These are phyloP conservation scores for Lecanosticta acicola DNA, from an alignment of 2,329 filamentous ascomycete species.

Conservation along the genomic window DNA sequence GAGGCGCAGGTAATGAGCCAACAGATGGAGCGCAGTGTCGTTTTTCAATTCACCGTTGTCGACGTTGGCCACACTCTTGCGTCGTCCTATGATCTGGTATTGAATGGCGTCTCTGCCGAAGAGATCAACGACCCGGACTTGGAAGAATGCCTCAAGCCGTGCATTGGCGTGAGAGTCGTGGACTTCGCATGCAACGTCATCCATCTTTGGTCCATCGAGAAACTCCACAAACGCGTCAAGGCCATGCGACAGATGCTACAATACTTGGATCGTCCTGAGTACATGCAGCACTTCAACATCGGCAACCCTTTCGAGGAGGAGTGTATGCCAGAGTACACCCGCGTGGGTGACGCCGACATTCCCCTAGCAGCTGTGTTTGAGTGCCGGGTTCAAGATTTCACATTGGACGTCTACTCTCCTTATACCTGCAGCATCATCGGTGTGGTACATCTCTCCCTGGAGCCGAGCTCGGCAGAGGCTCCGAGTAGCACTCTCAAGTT, in stretches of 20 bases:
- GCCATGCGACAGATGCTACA: conserved; percentile 97
- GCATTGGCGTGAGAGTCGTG: conserved; percentile 81
- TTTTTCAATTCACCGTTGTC: conserved; percentile 91
- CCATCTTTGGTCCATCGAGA: conserved; percentile 90
- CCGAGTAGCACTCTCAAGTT: conserved; percentile 93
- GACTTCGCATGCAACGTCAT: conserved; percentile 84
- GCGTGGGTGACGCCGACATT: conserved; percentile 88
- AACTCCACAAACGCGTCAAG: conserved; percentile 78
- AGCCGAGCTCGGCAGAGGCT: conserved; percentile 87
- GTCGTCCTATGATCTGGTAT: conserved; percentile 92
- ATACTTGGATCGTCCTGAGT: conserved; percentile 91
- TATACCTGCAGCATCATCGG: conserved; percentile 88
- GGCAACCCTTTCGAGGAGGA: conserved; percentile 90
- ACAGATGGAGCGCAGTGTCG: conserved; percentile 83
- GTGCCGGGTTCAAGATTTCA: conserved; percentile 88
- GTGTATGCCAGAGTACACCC: conserved; percentile 85
- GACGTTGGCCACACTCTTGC: conserved; percentile 82
- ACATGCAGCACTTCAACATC: conserved; percentile 83
- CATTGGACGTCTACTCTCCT: conserved; percentile 82
- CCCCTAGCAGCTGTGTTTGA: conserved; percentile 91
- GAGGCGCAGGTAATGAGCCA: conserved; percentile 98
- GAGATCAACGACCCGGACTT: conserved; percentile 66
- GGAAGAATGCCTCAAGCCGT: conserved; percentile 78
- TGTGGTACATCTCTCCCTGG: conserved; percentile 82
- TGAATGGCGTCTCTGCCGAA: conserved; percentile 83